Evolutionary conservation across 805 yeast species (phyloP).

Genomic region (Tetrapisispora namnaoensis): DNA sequence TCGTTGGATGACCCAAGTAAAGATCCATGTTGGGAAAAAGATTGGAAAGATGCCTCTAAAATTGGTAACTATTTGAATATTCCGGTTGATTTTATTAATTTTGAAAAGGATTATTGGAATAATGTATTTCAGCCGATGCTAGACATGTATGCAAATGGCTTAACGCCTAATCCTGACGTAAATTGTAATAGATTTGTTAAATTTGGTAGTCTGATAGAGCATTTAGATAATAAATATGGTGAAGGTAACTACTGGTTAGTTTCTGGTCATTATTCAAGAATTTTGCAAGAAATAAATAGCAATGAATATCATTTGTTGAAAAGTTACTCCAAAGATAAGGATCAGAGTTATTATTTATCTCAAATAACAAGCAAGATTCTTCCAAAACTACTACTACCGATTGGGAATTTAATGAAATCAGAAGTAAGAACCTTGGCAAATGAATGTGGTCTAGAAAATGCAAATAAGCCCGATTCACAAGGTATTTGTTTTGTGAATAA

Average conservation of each 20-base stretch:
- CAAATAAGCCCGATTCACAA: constrained; percentile 83
- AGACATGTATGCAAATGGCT: constrained; percentile 54
- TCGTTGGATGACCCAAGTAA: constrained; percentile 33
- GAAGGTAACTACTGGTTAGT: constrained; percentile 66
- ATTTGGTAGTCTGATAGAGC: constrained; percentile 67
- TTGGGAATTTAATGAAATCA: constrained; percentile 70
- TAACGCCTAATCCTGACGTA: constrained; percentile 92
- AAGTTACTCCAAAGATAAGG: constrained; percentile 54
- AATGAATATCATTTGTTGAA: constrained; percentile 42
- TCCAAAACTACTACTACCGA: constrained; percentile 55
- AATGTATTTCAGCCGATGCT: constrained; percentile 92
- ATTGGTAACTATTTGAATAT: constrained; percentile 54
- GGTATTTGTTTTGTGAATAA: constrained; percentile 83
- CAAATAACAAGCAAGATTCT: constrained; percentile 44
- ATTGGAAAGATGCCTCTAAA: constrained; percentile 74
- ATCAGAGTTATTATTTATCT: constrained; percentile 85
- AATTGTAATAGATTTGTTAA: constrained; percentile 79
- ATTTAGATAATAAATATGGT: constrained; percentile 35
- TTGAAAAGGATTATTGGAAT: constrained; percentile 88
- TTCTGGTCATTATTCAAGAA: constrained; percentile 73
- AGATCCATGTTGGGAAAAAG: constrained; percentile 61
- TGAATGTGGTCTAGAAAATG: constrained; percentile 44
- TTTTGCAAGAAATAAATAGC: constrained; percentile 27
- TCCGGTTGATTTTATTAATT: constrained; percentile 65
- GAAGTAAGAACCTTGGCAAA: constrained; percentile 61